Evolutionary conservation across 2,329 filamentous ascomycete genomes (phyloP).

Genomic region (Diaporthe sp.): DNA sequence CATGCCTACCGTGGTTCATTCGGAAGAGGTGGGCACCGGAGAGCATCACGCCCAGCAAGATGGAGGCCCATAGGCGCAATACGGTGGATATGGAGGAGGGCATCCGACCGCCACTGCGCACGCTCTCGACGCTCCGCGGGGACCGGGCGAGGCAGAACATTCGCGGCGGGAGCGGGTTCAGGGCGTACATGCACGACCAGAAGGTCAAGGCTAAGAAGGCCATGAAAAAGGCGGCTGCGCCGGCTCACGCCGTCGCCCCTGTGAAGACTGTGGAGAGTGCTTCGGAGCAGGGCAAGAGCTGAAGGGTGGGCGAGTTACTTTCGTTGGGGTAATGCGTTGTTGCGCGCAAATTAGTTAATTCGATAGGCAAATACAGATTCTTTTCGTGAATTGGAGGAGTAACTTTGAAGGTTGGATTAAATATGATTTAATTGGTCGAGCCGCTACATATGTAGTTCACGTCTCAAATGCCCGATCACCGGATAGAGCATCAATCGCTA

Average conservation of each 20-base stretch:
- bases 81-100: slow-evolving; percentile 36
- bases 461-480: background rate
- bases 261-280: slow-evolving; percentile 30
- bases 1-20: slow-evolving; percentile 42
- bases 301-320: background rate
- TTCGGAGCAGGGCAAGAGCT: slow-evolving; percentile 24
- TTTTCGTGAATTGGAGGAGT: background rate
- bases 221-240: slow-evolving; percentile 8
- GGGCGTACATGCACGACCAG: slow-evolving; percentile 48
- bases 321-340: background rate
- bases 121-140: slow-evolving; percentile 47
- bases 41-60: slow-evolving; percentile 40
- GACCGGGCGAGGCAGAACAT: slow-evolving; percentile 46
- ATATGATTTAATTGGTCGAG: background rate
- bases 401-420: no score
- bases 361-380: background rate
- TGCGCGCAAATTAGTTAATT: background rate
- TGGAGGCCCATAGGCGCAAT: slow-evolving; percentile 34
- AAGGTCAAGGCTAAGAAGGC: slow-evolving; percentile 45
- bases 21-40: slow-evolving; percentile 44
- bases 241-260: slow-evolving; percentile 3
- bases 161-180: slow-evolving; percentile 43
- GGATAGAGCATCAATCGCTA: background rate
- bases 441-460: no score
- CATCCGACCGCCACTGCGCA: slow-evolving; percentile 44